phyloP scores from a whole-genome alignment of 352 stramenopile species.

The Discostella stelligera region DNA sequence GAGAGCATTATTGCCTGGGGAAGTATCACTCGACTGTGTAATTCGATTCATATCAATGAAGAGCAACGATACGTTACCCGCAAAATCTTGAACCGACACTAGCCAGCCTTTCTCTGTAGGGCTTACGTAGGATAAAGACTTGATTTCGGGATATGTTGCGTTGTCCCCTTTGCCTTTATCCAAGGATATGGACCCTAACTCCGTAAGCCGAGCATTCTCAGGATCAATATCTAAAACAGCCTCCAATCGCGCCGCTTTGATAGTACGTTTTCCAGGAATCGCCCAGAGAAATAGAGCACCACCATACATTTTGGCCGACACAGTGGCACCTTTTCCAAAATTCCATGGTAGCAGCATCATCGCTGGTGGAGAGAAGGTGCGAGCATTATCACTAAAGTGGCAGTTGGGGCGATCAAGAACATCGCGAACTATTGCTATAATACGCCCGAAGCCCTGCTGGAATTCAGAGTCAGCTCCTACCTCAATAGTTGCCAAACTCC shows the following conservation, averaged over 20 bases:
- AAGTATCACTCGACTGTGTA: background rate
- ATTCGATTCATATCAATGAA: constrained; percentile 45
- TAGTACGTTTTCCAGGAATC: constrained; percentile 34
- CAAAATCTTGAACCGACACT: constrained; percentile 44
- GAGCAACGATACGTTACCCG: constrained; percentile 41
- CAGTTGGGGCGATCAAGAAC: constrained; percentile 14
- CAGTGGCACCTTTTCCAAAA: constrained; percentile 49
- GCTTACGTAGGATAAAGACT: constrained; percentile 50
- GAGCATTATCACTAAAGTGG: constrained; percentile 5
- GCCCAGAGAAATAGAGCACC: constrained; percentile 61
- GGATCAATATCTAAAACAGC: constrained; percentile 56
- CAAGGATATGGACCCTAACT: constrained; percentile 56
- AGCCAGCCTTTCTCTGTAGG: constrained; percentile 52
- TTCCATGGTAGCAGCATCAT: constrained; percentile 68
- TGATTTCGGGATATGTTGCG: constrained; percentile 23
- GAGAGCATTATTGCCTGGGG: constrained; percentile 8
- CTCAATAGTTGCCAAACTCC: constrained; percentile 54
- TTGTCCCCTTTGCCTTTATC: constrained; percentile 13
- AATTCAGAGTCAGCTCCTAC: constrained; percentile 60
- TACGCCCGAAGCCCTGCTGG: constrained; percentile 72
- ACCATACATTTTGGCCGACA: constrained; percentile 51
- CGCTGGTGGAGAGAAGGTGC: constrained; percentile 26
- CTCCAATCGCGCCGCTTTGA: constrained; percentile 58
- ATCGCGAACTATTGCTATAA: constrained; percentile 63
- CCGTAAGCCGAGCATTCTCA: constrained; percentile 53